Conservation (phyloP, 768 basidiomycete genomes). For the Russula dissimulans region DNA sequence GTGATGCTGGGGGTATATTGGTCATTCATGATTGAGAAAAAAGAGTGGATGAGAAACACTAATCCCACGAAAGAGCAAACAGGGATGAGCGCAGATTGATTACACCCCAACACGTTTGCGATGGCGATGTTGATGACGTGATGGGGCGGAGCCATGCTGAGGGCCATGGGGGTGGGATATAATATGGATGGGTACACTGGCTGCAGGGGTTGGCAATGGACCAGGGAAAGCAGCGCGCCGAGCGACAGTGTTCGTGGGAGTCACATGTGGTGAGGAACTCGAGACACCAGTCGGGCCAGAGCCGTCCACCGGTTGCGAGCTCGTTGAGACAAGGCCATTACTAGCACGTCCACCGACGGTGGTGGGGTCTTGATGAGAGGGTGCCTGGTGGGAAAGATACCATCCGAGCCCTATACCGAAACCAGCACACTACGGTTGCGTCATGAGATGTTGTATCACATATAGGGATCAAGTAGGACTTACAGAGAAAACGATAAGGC, state of each 20-base stretch:
- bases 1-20: conserved; percentile 4
- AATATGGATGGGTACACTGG: conserved; percentile 8
- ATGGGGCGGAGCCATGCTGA: background rate
- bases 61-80: conserved; percentile 13
- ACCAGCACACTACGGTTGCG: conserved; percentile 34
- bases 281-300: background rate
- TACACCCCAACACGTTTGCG: conserved; percentile 11
- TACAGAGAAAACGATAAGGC: conserved; percentile 48
- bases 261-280: conserved; percentile 35
- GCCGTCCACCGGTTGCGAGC: conserved; percentile 18
- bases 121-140: background rate
- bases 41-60: conserved; percentile 28
- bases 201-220: conserved; percentile 17
- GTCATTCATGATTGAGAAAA: conserved; percentile 4
- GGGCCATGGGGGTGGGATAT: background rate
- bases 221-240: conserved; percentile 27
- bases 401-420: conserved; percentile 52
- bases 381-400: conserved; percentile 44
- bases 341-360: conserved; percentile 56
- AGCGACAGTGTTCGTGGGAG: conserved; percentile 53
- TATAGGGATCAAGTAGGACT: conserved; percentile 20
- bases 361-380: conserved; percentile 43
- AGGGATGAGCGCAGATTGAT: background rate
- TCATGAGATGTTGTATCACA: background rate
- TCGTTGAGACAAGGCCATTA: conserved; percentile 24